phyloP scores from a whole-genome alignment of 208 protist genomes.

The Trypanosomatidae sp. region DNA sequence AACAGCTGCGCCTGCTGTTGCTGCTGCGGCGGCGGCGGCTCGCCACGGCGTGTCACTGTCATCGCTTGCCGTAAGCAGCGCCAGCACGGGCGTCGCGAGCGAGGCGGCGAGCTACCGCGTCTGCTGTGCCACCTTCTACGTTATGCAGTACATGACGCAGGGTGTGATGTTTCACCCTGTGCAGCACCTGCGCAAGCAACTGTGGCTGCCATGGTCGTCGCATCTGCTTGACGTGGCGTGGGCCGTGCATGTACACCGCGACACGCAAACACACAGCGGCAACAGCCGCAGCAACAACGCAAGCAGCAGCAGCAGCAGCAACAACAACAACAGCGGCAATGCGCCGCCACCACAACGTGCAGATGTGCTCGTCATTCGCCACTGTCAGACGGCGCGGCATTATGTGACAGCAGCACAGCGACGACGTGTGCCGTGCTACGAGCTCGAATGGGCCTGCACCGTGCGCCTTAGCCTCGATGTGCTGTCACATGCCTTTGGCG shows the following conservation, averaged over 20 bases:
- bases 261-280: neutral
- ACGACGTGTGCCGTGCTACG: conserved; percentile 20
- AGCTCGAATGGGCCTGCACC: conserved; percentile 36
- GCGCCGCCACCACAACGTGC: neutral
- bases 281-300: neutral
- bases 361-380: conserved; percentile 27
- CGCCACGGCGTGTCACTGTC: no score
- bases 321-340: neutral
- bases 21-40: no score
- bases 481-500: conserved; percentile 30
- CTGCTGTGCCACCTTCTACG: conserved; percentile 31
- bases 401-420: conserved; percentile 22
- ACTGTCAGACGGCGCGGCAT: conserved; percentile 40
- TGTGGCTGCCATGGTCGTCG: conserved; percentile 48
- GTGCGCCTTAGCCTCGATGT: conserved; percentile 26
- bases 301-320: neutral
- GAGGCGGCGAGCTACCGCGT: no score
- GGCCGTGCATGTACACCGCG: conserved; percentile 5
- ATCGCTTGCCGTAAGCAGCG: no score
- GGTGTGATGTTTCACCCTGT: conserved; percentile 44
- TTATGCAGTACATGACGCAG: conserved; percentile 68
- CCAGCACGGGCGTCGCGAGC: no score
- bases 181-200: conserved; percentile 11
- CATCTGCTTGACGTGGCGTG: conserved; percentile 52
- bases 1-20: no score